Evolutionary conservation across 108 stramenopile species (phyloP).

Genomic region (Aurantiochytrium sp.): DNA sequence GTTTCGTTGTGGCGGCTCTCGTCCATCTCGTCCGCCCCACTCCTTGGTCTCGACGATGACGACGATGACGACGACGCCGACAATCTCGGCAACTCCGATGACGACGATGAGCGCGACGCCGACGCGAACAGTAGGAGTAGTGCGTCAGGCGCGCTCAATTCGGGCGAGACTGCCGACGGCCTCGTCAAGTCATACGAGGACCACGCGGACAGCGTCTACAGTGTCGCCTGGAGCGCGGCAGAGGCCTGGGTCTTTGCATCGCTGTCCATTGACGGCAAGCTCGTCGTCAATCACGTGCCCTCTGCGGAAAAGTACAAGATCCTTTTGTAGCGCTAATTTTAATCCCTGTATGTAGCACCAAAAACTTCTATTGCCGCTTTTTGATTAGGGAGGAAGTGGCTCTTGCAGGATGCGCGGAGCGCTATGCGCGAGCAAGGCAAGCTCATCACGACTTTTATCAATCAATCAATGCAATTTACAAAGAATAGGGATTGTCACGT

Average conservation of each 20-base stretch:
- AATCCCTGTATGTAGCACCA: background rate
- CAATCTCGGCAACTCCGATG: conserved; percentile 30
- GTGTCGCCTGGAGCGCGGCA: conserved; percentile 79
- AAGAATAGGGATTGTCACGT: too few relatives aligned
- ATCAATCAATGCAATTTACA: too few relatives aligned
- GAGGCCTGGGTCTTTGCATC: conserved; percentile 92
- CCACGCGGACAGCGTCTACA: conserved; percentile 72
- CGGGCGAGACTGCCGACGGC: conserved; percentile 61
- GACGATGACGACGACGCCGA: conserved; percentile 48
- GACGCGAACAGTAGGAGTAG: background rate
- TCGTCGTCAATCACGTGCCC: conserved; percentile 85
- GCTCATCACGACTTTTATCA: too few relatives aligned
- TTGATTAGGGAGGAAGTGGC: background rate
- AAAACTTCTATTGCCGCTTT: background rate
- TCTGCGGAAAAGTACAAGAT: conserved; percentile 99
- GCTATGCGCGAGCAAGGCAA: too few relatives aligned
- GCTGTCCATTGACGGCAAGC: conserved; percentile 81
- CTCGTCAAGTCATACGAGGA: conserved; percentile 73
- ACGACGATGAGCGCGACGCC: background rate
- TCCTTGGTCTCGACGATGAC: conserved; percentile 63
- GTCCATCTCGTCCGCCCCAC: conserved; percentile 84
- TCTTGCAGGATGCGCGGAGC: too few relatives aligned
- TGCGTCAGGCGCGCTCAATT: too few relatives aligned
- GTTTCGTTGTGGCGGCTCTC: conserved; percentile 90
- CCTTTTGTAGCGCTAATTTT: conserved; percentile 62